Conservation (phyloP, 768 basidiomycete genomes). For the Omphalotus guepiniiformis region DNA sequence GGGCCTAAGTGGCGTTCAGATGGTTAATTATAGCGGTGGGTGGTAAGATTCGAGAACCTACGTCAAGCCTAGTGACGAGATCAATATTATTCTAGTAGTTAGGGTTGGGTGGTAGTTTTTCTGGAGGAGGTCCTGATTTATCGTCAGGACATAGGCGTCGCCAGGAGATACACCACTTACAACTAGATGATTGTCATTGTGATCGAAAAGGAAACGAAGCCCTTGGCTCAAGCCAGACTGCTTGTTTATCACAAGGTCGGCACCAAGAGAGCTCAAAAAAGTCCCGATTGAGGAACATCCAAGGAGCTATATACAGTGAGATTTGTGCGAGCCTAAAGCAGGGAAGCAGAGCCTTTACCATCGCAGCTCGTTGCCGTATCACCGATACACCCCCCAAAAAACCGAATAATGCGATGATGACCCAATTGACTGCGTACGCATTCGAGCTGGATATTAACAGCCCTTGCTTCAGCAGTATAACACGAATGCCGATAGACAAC, state of each 20-base stretch:
- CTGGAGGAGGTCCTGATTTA: constrained; percentile 40
- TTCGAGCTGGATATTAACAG: constrained; percentile 38
- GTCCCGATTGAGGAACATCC: constrained; percentile 58
- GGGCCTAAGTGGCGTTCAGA: constrained; percentile 32
- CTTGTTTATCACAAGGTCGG: constrained; percentile 52
- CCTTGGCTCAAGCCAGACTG: constrained; percentile 63
- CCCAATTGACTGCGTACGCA: constrained; percentile 46
- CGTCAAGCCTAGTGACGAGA: constrained; percentile 51
- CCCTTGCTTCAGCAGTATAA: constrained; percentile 44
- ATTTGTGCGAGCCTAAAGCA: neutral
- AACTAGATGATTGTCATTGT: constrained; percentile 51
- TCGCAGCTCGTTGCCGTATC: constrained; percentile 40
- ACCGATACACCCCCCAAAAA: constrained; percentile 37
- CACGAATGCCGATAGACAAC: constrained; percentile 50
- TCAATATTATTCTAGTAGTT: constrained; percentile 47
- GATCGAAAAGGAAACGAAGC: constrained; percentile 58
- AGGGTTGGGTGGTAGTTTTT: constrained; percentile 48
- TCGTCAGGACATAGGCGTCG: neutral
- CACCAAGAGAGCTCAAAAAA: constrained; percentile 51
- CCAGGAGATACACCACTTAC: constrained; percentile 30
- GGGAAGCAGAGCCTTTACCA: constrained; percentile 32
- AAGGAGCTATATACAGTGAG: constrained; percentile 28
- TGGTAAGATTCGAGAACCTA: constrained; percentile 29
- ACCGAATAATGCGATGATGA: constrained; percentile 44
- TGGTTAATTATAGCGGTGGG: neutral